These are phyloP conservation scores for Peniophora sp. DNA, from an alignment of 1,284 basidiomycete species.

Conservation along the genomic window DNA sequence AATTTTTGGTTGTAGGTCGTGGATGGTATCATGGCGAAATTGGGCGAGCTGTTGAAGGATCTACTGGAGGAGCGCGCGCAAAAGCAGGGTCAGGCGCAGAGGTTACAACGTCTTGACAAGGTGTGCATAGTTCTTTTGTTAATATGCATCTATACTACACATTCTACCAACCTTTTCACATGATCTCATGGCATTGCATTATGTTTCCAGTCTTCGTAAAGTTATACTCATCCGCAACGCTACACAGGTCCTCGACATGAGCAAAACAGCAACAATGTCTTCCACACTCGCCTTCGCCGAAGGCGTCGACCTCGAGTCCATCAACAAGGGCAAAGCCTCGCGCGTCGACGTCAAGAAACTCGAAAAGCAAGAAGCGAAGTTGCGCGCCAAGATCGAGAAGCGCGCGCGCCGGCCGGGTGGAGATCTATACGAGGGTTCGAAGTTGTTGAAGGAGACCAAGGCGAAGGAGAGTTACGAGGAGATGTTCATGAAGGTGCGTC, in stretches of 20 bases:
- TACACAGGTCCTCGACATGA: slow-evolving; percentile 79
- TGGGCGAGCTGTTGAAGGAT: slow-evolving; percentile 61
- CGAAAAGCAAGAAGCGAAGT: slow-evolving; percentile 97
- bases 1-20: slow-evolving; percentile 27
- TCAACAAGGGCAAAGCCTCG: slow-evolving; percentile 90
- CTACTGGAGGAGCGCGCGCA: slow-evolving; percentile 48
- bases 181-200: too few species aligned
- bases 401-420: slow-evolving; percentile 51
- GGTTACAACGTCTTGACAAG: slow-evolving; percentile 79
- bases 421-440: slow-evolving; percentile 93
- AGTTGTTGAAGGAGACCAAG: slow-evolving; percentile 87
- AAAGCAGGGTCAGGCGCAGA: slow-evolving; percentile 43
- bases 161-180: too few species aligned
- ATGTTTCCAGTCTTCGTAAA: too few species aligned
- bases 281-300: slow-evolving; percentile 80
- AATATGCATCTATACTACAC: too few species aligned
- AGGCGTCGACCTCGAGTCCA: slow-evolving; percentile 88
- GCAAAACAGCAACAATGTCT: slow-evolving; percentile 70
- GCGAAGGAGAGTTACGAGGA: slow-evolving; percentile 93
- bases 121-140: too few species aligned
- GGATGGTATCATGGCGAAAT: slow-evolving; percentile 58
- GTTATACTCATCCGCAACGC: too few species aligned
- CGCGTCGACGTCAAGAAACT: slow-evolving; percentile 97
- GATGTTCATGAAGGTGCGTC: slow-evolving; percentile 88
- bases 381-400: slow-evolving; percentile 96